phyloP scores from a whole-genome alignment of 352 stramenopile species.

The Pythium diclinum region DNA sequence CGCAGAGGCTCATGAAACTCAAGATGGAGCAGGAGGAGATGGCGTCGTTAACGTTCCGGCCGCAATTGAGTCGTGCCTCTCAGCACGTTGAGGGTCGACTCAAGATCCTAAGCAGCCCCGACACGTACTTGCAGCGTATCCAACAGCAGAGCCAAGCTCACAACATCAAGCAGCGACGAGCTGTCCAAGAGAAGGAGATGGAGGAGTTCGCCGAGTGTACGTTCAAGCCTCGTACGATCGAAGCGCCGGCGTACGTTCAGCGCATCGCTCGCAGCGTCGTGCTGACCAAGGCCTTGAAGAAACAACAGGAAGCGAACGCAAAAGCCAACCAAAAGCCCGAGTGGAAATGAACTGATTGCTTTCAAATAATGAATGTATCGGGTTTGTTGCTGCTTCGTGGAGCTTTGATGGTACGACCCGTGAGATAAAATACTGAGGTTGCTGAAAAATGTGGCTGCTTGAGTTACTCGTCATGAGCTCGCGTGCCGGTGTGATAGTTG shows the following conservation, averaged over 20 bases:
- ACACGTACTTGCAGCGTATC: slow-evolving; percentile 80
- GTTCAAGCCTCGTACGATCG: slow-evolving; percentile 81
- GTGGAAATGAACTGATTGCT: slow-evolving; percentile 46
- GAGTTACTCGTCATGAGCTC: slow-evolving; percentile 4
- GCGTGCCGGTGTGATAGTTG: background rate
- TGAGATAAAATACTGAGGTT: background rate
- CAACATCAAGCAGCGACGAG: slow-evolving; percentile 68
- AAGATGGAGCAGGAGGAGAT: slow-evolving; percentile 89
- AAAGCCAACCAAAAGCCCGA: slow-evolving; percentile 54
- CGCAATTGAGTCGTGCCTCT: slow-evolving; percentile 66
- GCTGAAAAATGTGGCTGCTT: background rate
- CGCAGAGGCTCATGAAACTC: slow-evolving; percentile 79
- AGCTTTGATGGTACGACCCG: background rate
- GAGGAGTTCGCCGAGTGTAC: slow-evolving; percentile 83
- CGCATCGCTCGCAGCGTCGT: slow-evolving; percentile 77
- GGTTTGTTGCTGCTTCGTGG: background rate
- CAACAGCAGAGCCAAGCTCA: slow-evolving; percentile 75
- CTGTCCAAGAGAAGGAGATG: slow-evolving; percentile 77
- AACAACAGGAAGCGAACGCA: slow-evolving; percentile 44
- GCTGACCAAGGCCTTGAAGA: slow-evolving; percentile 61
- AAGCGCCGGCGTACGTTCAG: slow-evolving; percentile 79
- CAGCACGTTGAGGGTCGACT: slow-evolving; percentile 67
- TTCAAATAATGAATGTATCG: slow-evolving; percentile 3
- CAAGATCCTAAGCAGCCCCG: slow-evolving; percentile 74
- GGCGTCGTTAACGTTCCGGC: slow-evolving; percentile 73